These are phyloP conservation scores for Hypoxylon trugodes DNA, from an alignment of 495 filamentous ascomycete species.

Conservation along the genomic window DNA sequence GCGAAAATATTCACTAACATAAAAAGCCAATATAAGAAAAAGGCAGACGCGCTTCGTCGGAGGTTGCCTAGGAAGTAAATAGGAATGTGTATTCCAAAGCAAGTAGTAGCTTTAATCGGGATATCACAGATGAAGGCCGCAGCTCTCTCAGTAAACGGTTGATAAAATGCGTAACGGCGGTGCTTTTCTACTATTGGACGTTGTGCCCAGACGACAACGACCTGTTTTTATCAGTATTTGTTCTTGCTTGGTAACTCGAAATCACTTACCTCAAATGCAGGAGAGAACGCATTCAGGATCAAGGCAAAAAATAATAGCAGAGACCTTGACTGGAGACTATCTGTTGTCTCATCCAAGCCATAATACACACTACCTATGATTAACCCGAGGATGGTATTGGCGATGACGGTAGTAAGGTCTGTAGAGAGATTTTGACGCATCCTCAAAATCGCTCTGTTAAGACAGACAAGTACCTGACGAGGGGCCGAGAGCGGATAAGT, in stretches of 20 bases:
- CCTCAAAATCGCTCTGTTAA: conserved; percentile 64
- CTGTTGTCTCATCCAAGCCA: conserved; percentile 60
- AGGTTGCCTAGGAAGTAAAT: conserved; percentile 68
- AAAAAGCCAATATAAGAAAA: conserved; percentile 70
- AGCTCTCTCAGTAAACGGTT: conserved; percentile 65
- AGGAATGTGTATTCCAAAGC: conserved; percentile 60
- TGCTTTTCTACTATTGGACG: conserved; percentile 75
- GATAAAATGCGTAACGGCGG: conserved; percentile 68
- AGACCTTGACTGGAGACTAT: conserved; percentile 66
- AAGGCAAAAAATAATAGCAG: conserved; percentile 75
- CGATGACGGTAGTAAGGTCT: conserved; percentile 65
- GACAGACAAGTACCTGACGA: conserved; percentile 65
- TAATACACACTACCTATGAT: conserved; percentile 76
- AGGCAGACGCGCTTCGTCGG: conserved; percentile 59
- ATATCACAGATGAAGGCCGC: conserved; percentile 67
- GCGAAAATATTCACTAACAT: conserved; percentile 63
- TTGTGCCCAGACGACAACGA: conserved; percentile 67
- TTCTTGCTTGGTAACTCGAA: conserved; percentile 58
- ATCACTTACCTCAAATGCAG: conserved; percentile 61
- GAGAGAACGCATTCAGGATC: conserved; percentile 71
- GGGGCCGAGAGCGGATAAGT: conserved; percentile 66
- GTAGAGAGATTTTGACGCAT: conserved; percentile 65
- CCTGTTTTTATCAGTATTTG: conserved; percentile 38
- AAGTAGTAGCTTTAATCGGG: conserved; percentile 58
- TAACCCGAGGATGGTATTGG: conserved; percentile 67